Evolutionary conservation across 2,329 filamentous ascomycete species (phyloP), one percentile per base, ranked within the genome.

Genomic region (Thielaviopsis euricoi): DNA sequence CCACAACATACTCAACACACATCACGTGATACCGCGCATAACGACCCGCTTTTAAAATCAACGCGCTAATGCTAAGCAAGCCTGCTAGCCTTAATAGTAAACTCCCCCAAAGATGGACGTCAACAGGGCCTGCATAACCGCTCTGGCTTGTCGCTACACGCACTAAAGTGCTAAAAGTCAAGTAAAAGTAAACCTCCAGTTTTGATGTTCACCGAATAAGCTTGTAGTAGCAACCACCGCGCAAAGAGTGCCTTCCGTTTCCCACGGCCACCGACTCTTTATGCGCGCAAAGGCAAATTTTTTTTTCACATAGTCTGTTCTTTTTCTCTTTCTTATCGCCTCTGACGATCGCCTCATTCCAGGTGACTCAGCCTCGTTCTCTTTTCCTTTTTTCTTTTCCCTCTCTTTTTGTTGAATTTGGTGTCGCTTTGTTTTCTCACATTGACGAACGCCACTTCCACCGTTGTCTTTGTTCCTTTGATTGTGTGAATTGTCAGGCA

Each of bases 1-100:
- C 49, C 54, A 48, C 54, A 52, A 23, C n/a, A n/a, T n/a, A n/a
- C n/a, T n/a, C n/a, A n/a, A n/a, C n/a, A n/a, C n/a, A 52, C 25
- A 23, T 51, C 55, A 56, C 55, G 55, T 56, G 55, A 56, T 22
- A 56, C 22, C 55, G 55, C 48, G 55, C 23, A 56, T 37, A 26
- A 4, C 13, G 37, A 17, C 37, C 37, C 25, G n/a, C 55, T 49
- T 43, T 46, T 23, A 29, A n/a, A 12, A 5, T 56, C 26, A n/a
- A 56, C 55, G 46, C 55, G 55, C 55, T 17, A 52, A 59, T 50
- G 52, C 25, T 50, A 54, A 52, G 29, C 43, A 52, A 6, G 13
- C 37, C 37, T 43, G 17, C 13, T n/a, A 17, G 17, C 37, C 37
- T n/a, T 17, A 43, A 13, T 12, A 40, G n/a, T n/a, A 43, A 33